Conservation (phyloP, 1,284 basidiomycete species). For the Fomitiporia mediterranea region DNA sequence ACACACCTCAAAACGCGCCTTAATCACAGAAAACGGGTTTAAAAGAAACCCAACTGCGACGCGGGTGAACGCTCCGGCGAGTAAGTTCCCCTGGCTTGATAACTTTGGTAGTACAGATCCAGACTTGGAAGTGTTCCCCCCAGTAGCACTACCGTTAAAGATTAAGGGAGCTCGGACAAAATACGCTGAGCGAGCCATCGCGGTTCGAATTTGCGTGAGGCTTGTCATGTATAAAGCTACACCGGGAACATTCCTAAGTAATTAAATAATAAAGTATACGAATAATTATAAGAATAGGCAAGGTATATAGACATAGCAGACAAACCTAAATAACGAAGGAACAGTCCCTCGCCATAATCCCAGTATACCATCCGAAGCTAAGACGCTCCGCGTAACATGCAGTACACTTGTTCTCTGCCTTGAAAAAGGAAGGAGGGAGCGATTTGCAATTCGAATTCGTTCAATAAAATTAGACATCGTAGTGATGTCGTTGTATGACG, state of each 20-base stretch:
- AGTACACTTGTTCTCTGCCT: conserved; percentile 41
- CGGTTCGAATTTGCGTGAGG: conserved; percentile 70
- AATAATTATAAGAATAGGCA: background rate
- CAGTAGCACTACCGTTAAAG: too few relatives aligned
- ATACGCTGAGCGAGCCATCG: conserved; percentile 64
- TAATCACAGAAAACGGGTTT: conserved; percentile 93
- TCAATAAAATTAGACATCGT: conserved; percentile 21
- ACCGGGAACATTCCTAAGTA: conserved; percentile 81
- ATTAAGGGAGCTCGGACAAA: conserved; percentile 39
- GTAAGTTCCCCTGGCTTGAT: conserved; percentile 76
- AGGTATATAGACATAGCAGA: too few relatives aligned
- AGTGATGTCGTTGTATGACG: too few relatives aligned
- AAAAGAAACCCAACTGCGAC: conserved; percentile 84
- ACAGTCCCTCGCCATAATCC: conserved; percentile 87
- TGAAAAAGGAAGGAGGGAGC: conserved; percentile 8
- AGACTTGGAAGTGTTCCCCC: conserved; percentile 22
- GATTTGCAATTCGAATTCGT: conserved; percentile 4
- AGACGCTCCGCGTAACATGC: conserved; percentile 52
- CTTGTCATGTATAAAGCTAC: conserved; percentile 91
- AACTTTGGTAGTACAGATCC: conserved; percentile 73
- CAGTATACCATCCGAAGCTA: conserved; percentile 53
- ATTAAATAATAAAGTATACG: too few relatives aligned
- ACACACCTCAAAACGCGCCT: conserved; percentile 89
- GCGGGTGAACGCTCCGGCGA: conserved; percentile 85
- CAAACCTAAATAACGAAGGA: conserved; percentile 72